A percentile compares a stretch with the other conserved stretches of the same genome.
Evolutionary conservation across 1,284 basidiomycete genomes (phyloP).

Genomic region (Leccinum griseonigrum): DNA sequence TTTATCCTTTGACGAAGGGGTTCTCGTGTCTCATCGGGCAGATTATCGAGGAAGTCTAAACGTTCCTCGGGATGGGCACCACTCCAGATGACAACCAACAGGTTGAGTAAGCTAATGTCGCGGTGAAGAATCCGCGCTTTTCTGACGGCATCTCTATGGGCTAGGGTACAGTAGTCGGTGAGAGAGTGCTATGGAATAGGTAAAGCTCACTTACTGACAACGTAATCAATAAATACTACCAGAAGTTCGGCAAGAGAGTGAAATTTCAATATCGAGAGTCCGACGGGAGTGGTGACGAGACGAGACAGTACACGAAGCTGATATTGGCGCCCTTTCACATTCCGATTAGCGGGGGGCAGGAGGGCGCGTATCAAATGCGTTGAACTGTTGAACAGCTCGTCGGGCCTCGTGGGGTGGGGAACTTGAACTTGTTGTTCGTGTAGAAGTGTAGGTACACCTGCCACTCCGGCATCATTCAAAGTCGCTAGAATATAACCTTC

Average conservation of each 20-base stretch:
- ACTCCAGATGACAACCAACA: neutral
- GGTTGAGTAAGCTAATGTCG: neutral
- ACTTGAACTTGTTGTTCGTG: neutral
- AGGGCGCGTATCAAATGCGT: neutral
- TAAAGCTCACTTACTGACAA: too few relatives aligned
- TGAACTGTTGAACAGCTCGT: neutral
- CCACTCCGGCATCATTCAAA: neutral
- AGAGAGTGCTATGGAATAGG: too few relatives aligned
- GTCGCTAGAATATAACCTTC: neutral
- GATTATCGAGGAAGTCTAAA: neutral
- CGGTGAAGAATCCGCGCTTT: neutral
- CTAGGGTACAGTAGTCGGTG: neutral
- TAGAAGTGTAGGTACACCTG: neutral
- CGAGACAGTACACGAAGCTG: too few relatives aligned
- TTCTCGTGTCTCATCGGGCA: neutral
- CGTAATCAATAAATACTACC: too few relatives aligned
- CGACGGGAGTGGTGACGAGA: too few relatives aligned
- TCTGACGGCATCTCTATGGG: neutral
- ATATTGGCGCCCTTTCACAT: too few relatives aligned
- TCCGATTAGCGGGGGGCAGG: too few relatives aligned
- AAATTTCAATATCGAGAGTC: too few relatives aligned
- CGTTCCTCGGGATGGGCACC: neutral
- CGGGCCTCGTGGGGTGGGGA: neutral
- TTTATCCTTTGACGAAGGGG: neutral
- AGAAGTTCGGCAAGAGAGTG: too few relatives aligned